Conservation (phyloP, 352 stramenopile species). For the Globisporangium middletonii region DNA sequence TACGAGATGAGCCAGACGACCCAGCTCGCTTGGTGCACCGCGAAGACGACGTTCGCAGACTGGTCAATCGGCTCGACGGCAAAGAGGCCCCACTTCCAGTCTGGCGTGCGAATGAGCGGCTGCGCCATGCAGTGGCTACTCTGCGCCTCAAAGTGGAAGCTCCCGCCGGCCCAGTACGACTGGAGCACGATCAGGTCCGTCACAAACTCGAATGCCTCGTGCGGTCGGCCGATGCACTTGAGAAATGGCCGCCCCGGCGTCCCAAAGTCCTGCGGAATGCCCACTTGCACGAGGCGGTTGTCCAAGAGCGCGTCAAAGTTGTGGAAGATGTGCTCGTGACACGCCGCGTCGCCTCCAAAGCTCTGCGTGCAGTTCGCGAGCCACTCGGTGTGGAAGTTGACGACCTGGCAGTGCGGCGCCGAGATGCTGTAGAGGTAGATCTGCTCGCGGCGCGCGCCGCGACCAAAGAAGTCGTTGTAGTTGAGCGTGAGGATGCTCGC, state of each 20-base stretch:
- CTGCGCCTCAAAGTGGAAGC: constrained; percentile 41
- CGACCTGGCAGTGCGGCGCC: constrained; percentile 26
- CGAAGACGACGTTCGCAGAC: constrained; percentile 30
- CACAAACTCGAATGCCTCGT: constrained; percentile 33
- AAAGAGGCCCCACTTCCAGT: constrained; percentile 44
- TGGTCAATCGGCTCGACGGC: constrained; percentile 28
- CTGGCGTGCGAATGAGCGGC: constrained; percentile 25
- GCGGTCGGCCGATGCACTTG: constrained; percentile 31
- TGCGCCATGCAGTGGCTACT: constrained; percentile 39
- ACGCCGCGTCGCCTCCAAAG: constrained; percentile 19
- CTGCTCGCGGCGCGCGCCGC: constrained; percentile 22
- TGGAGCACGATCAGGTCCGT: constrained; percentile 50
- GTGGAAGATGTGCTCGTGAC: constrained; percentile 42
- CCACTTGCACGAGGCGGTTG: constrained; percentile 31
- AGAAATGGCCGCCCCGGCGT: constrained; percentile 33
- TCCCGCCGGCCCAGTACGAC: constrained; percentile 42
- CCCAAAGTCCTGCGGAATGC: constrained; percentile 32
- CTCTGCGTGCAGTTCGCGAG: constrained; percentile 23
- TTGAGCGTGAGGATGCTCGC: constrained; percentile 22
- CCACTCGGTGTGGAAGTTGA: constrained; percentile 32
- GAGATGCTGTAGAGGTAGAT: constrained; percentile 39
- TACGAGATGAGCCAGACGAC: constrained; percentile 27
- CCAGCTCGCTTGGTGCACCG: constrained; percentile 30
- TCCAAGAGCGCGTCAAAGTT: constrained; percentile 31
- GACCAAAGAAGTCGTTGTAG: constrained; percentile 38